Conservation (phyloP, 805 yeast genomes). For the Hyphopichia homilentoma region DNA sequence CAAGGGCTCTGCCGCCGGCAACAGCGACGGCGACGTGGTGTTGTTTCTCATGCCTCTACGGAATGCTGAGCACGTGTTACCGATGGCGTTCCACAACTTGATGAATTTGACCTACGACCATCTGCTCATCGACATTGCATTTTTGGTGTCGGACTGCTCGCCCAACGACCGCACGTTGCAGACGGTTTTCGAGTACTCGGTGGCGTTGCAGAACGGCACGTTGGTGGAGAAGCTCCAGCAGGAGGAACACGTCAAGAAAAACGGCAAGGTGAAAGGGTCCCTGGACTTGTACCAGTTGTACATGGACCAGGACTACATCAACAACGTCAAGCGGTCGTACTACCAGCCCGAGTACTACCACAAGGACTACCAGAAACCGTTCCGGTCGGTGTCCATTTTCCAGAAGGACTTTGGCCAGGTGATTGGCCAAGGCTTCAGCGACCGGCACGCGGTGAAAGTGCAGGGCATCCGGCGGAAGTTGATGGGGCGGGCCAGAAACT, state of each 20-base stretch:
- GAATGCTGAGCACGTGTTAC: constrained; percentile 73
- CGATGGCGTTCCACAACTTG: constrained; percentile 78
- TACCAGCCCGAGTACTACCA: constrained; percentile 58
- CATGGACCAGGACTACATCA: constrained; percentile 63
- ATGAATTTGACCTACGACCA: constrained; percentile 88
- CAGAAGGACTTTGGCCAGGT: constrained; percentile 81
- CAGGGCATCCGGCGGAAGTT: constrained; percentile 81
- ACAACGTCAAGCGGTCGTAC: constrained; percentile 55
- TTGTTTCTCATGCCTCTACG: constrained; percentile 72
- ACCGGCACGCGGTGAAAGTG: constrained; percentile 79
- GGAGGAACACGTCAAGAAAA: constrained; percentile 32
- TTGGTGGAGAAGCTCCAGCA: constrained; percentile 45
- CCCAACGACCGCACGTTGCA: constrained; percentile 63
- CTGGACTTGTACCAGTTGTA: constrained; percentile 63
- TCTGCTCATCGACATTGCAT: constrained; percentile 72
- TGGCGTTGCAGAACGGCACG: constrained; percentile 69
- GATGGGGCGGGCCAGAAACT: constrained; percentile 85
- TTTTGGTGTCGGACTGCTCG: constrained; percentile 77
- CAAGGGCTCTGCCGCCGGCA: constrained; percentile 51
- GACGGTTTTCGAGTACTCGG: constrained; percentile 59
- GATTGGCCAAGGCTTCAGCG: constrained; percentile 82
- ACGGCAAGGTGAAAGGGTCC: constrained; percentile 46
- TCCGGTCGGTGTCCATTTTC: constrained; percentile 75
- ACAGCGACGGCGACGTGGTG: constrained; percentile 54
- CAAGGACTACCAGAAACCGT: constrained; percentile 58